Base-by-base conservation (phyloP, 2,329 filamentous ascomycete species). In the Microcera coccophila region DNA sequence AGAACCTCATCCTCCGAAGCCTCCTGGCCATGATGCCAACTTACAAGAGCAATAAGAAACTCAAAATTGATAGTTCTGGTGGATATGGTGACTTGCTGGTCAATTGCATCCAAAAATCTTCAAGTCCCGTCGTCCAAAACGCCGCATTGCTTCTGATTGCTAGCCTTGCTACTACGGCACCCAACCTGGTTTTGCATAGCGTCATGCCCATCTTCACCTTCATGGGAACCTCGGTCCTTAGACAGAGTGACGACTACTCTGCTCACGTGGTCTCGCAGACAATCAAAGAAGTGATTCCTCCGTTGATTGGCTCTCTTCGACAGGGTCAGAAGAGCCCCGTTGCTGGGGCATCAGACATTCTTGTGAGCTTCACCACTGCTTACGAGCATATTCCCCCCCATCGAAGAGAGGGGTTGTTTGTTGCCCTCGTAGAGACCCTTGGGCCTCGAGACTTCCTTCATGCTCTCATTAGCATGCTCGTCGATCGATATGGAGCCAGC, bases 151-250 rank as follows among this genome's bases (percentile, higher is more conserved):
- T 97, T 8, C 74, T 98, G 19, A 87, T 97, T 44, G 90, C 91
- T 18, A 85, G 83, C 43, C 74, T 98, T 31, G 91, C 93, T 17
- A 85, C 85, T 29, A 87, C 90, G 53, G 88, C 89, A 0, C 93
- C 94, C 0, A 90, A 95, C 62, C 72, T 95, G 36, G 88, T 98
- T 3, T 75, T 98, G 44, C 91, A 98, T 67, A 96, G 90, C 55
- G 88, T 98, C 41, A 98, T 98, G 93, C 93, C 93, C 11, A 91
- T 98, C 39, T 98, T 98, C 69, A 97, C 93, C 0, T 96, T 97
- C 62, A 96, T 97, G 84, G 90, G 91, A 32, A 86, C 85, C 33
- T 95, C 88, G 3, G 84, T 96, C 16, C 76, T 98, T 38, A 84
- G 87, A 37, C 91, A 96, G 68, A 89, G 88, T 55, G 94, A 98